phyloP scores from a whole-genome alignment of 352 stramenopile genomes.

The Globisporangium ultimum region DNA sequence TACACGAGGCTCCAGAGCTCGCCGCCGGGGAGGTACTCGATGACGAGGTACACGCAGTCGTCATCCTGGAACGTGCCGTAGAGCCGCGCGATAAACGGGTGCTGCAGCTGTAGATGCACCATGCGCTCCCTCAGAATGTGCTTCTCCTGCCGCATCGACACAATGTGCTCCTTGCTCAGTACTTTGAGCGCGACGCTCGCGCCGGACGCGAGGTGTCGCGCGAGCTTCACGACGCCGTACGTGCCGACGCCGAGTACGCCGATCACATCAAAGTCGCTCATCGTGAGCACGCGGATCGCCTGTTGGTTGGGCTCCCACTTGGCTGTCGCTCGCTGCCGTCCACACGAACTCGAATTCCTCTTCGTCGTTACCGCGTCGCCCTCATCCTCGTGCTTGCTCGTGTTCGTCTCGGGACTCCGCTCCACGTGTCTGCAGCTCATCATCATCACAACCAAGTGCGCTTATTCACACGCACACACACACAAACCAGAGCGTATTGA shows the following conservation, averaged over 20 bases:
- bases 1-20: slow-evolving; percentile 82
- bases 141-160: slow-evolving; percentile 71
- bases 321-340: not conserved
- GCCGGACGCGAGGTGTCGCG: slow-evolving; percentile 53
- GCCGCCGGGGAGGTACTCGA: slow-evolving; percentile 76
- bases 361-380: no score
- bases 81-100: slow-evolving; percentile 68
- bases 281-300: slow-evolving; percentile 35
- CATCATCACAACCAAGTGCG: not conserved
- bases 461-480: no score
- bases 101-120: slow-evolving; percentile 59
- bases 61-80: slow-evolving; percentile 84
- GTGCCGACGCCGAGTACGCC: slow-evolving; percentile 71
- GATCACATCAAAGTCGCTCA: slow-evolving; percentile 63
- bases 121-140: slow-evolving; percentile 73
- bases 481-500: no score
- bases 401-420: not conserved
- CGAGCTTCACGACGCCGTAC: slow-evolving; percentile 79
- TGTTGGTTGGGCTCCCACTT: slow-evolving; percentile 28
- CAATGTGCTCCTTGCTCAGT: slow-evolving; percentile 70
- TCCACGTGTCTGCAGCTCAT: not conserved
- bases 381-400: not conserved
- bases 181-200: slow-evolving; percentile 73
- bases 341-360: not conserved
- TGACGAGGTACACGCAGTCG: slow-evolving; percentile 76